Conservation (phyloP, 73 alveolate species). For the Paramecium primaurelia region DNA sequence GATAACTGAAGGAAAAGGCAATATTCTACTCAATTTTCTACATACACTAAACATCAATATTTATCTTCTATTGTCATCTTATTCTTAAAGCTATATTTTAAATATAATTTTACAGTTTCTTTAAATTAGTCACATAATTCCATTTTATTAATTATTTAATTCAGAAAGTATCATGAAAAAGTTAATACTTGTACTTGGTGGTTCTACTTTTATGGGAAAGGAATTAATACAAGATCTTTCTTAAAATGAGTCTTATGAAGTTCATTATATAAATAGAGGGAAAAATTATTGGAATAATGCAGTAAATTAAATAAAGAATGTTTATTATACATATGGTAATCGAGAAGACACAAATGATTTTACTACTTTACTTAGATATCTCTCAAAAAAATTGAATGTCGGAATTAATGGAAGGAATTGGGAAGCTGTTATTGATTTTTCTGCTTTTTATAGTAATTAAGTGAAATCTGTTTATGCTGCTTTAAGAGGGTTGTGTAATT, state of each 20-base stretch:
- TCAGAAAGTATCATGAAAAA: constrained; percentile 26
- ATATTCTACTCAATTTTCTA: constrained; percentile 15
- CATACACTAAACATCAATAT: background rate
- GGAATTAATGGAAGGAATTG: constrained; percentile 30
- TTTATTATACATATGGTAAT: constrained; percentile 56
- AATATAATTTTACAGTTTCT: background rate
- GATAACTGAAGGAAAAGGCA: background rate
- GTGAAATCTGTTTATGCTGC: constrained; percentile 40
- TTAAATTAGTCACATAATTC: background rate
- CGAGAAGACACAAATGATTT: constrained; percentile 54
- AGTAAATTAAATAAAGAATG: constrained; percentile 37
- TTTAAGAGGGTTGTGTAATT: constrained; percentile 10
- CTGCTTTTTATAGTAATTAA: constrained; percentile 25
- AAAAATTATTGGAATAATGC: constrained; percentile 58
- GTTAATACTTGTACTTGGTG: constrained; percentile 51
- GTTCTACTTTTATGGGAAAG: constrained; percentile 63
- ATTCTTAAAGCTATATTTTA: background rate
- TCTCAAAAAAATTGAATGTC: constrained; percentile 28
- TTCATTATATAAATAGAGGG: constrained; percentile 57
- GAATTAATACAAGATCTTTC: constrained; percentile 27
- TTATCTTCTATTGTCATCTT: background rate
- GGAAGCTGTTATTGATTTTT: constrained; percentile 56
- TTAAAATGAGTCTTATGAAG: constrained; percentile 44
- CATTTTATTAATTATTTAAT: background rate
- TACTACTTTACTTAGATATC: constrained; percentile 12